phyloP scores from a whole-genome alignment of 2,329 filamentous ascomycete species.

The Arthrobotrys sphaeroides region DNA sequence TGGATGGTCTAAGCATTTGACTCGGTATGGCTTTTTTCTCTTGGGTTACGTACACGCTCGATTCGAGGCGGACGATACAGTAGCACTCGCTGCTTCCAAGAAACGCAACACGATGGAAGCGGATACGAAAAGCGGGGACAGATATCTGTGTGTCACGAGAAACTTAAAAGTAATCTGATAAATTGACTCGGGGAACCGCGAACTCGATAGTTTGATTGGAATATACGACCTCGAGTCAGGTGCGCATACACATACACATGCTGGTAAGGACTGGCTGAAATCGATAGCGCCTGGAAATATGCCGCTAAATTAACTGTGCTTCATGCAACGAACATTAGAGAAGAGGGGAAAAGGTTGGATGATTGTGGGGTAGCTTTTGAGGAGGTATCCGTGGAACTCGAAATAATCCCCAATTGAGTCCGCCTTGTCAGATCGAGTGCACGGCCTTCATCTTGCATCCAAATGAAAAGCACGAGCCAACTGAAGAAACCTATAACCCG shows the following conservation, averaged over 20 bases:
- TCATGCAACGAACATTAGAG: too few species aligned
- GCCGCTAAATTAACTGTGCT: constrained; percentile 10
- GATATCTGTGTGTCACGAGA: too few species aligned
- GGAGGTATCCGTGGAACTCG: too few species aligned
- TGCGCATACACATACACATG: neutral
- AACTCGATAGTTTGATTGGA: too few species aligned
- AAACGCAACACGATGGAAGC: neutral
- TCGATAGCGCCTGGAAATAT: constrained; percentile 1
- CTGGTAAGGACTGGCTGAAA: neutral
- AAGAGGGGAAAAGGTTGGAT: neutral
- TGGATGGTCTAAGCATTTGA: neutral
- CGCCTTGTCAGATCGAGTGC: too few species aligned
- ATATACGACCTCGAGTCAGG: neutral
- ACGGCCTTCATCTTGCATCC: neutral
- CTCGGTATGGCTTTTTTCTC: neutral
- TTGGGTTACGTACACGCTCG: neutral
- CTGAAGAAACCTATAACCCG: neutral
- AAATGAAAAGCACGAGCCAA: neutral
- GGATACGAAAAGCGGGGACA: neutral
- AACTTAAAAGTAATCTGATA: neutral
- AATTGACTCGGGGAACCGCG: neutral
- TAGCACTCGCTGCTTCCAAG: neutral
- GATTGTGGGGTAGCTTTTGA: constrained; percentile 15
- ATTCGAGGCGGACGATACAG: neutral
- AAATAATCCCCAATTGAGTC: too few species aligned